phyloP scores from a whole-genome alignment of 331 rosid genomes.

The Ulmus americana region DNA sequence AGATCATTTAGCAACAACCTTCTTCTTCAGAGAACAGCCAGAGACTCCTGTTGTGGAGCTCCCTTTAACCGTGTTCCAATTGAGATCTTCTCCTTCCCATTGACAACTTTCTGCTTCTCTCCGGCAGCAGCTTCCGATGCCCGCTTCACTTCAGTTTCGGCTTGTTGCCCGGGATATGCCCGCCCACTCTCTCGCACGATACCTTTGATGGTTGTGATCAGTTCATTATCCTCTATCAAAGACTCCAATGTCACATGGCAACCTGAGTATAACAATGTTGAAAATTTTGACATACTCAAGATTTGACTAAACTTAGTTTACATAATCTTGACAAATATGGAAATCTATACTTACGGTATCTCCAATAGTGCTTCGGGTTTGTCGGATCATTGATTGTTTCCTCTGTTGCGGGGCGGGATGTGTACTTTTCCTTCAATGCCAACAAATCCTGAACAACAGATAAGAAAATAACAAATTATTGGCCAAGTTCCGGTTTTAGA shows the following conservation, averaged over 20 bases:
- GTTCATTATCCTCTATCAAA: conserved; percentile 56
- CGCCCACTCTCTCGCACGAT: conserved; percentile 61
- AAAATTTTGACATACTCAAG: neutral
- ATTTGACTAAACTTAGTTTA: neutral
- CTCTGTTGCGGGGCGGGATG: conserved; percentile 72
- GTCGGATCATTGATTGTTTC: conserved; percentile 96
- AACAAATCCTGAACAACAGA: conserved; percentile 60
- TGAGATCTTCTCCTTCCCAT: conserved; percentile 23
- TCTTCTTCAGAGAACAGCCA: conserved; percentile 29
- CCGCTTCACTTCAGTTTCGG: conserved; percentile 24
- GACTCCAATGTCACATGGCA: conserved; percentile 75
- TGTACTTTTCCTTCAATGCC: conserved; percentile 74
- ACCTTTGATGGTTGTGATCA: conserved; percentile 51
- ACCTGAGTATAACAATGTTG: conserved; percentile 40
- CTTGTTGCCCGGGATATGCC: conserved; percentile 47
- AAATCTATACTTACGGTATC: conserved; percentile 68
- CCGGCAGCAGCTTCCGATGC: conserved; percentile 17
- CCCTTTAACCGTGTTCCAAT: conserved; percentile 24
- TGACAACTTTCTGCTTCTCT: conserved; percentile 28
- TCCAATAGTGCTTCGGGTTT: conserved; percentile 97
- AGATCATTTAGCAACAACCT: neutral
- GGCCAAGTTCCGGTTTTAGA: neutral
- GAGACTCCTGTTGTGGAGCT: conserved; percentile 22
- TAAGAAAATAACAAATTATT: neutral
- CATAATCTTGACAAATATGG: neutral